Percentiles rank a stretch among this genome's conserved stretches.
Evolutionary conservation across 2,329 filamentous ascomycete species (phyloP).

Genomic region (Alternaria panax): DNA sequence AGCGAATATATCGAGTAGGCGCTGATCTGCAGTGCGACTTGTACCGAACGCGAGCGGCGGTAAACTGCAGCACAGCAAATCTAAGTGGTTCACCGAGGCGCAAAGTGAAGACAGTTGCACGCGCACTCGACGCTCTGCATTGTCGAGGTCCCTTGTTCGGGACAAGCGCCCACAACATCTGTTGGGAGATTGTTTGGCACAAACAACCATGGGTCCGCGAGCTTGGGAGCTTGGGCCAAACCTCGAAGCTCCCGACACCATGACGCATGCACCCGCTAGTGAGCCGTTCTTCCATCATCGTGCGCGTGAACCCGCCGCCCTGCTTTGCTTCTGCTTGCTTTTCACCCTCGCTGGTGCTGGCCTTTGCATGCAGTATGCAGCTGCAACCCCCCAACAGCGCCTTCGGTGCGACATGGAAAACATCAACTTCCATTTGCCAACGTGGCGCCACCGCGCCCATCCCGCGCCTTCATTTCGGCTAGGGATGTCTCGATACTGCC

Average conservation of each 20-base stretch:
- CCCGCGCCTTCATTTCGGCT: slow-evolving; percentile 10
- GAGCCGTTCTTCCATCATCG: slow-evolving; percentile 16
- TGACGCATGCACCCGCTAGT: slow-evolving; percentile 15
- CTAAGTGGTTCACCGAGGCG: not conserved
- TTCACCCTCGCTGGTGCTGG: not conserved
- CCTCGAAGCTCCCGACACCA: slow-evolving; percentile 10
- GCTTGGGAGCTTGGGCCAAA: slow-evolving; percentile 21
- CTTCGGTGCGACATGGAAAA: not conserved
- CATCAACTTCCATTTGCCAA: not conserved
- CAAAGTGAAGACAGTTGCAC: not conserved
- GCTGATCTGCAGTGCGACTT: slow-evolving; percentile 29
- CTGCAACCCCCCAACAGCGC: not conserved
- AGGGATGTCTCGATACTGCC: slow-evolving; percentile 2
- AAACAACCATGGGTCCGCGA: slow-evolving; percentile 13
- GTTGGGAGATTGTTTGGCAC: slow-evolving; percentile 28
- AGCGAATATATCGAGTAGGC: slow-evolving; percentile 26
- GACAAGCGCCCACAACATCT: slow-evolving; percentile 14
- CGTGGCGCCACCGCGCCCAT: not conserved
- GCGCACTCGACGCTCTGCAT: not conserved
- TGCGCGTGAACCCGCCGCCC: slow-evolving; percentile 5
- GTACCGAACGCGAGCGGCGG: slow-evolving; percentile 31
- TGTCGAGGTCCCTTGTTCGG: not conserved
- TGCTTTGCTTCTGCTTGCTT: not conserved
- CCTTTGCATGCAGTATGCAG: not conserved
- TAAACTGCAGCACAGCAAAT: slow-evolving; percentile 28